Conservation (phyloP, 1,284 basidiomycete genomes). For the Marasmius oreades region DNA sequence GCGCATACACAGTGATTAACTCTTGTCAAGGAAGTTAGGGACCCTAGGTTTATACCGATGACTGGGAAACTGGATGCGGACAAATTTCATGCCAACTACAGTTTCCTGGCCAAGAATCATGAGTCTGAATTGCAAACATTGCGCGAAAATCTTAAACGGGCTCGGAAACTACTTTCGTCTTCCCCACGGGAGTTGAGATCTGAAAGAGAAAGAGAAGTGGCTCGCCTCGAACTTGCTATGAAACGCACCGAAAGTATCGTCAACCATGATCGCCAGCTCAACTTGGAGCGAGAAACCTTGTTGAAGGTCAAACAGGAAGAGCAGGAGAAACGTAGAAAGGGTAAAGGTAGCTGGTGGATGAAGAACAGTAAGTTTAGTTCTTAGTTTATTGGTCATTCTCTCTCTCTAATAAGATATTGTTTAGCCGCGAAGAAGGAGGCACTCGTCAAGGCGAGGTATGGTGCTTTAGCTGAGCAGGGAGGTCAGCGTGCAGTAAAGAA, state of each 20-base stretch:
- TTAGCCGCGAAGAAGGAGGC: constrained; percentile 77
- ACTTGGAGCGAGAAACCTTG: constrained; percentile 67
- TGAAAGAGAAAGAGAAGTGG: constrained; percentile 68
- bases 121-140: constrained; percentile 66
- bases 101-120: constrained; percentile 74
- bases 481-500: constrained; percentile 82
- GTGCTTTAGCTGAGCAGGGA: constrained; percentile 69
- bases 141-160: constrained; percentile 62
- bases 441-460: constrained; percentile 71
- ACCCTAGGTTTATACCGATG: constrained; percentile 85
- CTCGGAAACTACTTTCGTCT: constrained; percentile 62
- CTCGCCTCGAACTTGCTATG: constrained; percentile 74
- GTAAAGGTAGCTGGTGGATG: constrained; percentile 86
- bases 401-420: constrained; percentile 10
- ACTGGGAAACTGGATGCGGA: constrained; percentile 69
- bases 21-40: constrained; percentile 62
- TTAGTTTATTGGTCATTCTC: constrained; percentile 8
- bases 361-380: constrained; percentile 65
- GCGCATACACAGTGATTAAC: neutral
- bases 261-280: constrained; percentile 71
- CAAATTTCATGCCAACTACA: constrained; percentile 75
- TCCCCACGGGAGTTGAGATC: constrained; percentile 64
- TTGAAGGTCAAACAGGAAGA: constrained; percentile 63
- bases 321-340: constrained; percentile 65
- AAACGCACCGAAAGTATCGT: constrained; percentile 78